Base-by-base conservation (phyloP, 1,284 basidiomycete genomes). In the Leccinum subrobustum region DNA sequence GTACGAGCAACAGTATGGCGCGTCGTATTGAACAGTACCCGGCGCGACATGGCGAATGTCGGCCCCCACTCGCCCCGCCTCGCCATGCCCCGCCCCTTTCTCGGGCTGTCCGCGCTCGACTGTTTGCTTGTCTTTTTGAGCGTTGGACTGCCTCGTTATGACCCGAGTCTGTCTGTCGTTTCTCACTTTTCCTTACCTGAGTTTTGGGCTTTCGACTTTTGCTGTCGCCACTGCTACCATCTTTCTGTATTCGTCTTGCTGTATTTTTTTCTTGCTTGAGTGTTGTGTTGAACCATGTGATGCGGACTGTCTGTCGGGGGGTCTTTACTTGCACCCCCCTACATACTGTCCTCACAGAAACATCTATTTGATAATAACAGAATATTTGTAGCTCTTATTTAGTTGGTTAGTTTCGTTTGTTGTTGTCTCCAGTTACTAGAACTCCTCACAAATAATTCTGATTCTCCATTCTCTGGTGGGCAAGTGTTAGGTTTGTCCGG, bases 1-100 rank as follows among this genome's bases (percentile, higher is more conserved):
- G 59, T 73, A 71, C 51, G 71, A 70, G 3, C 52, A 63, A 31
- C 64, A 65, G n/a, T 74, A 59, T 29, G 61, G 47, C 11, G 23
- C 55, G 23, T 51, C 42, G 42, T 47, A 18, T 47, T 47, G 42
- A 47, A 39, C 37, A 20, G 44, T 20, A 3, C 11, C 11, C 0
- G 3, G n/a, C n/a, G 39, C 39, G 9, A n/a, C n/a, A 42, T 42
- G 39, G 4, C 9, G 7, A 18, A 18, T 42, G n/a, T 42, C 39
- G 39, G 39, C n/a, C 9, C 39, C n/a, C 7, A 16, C 37, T 42
- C 39, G 7, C 8, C 39, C 35, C 14, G 33, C 35, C 35, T 6
- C 35, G 35, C 33, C 35, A 35, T 35, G n/a, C n/a, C 0, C n/a
- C n/a, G 5, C 39, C 9, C n/a, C 39, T 42, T 42, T 18, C 39